Base-by-base conservation (phyloP, 83 land plant species). In the Picea abies region DNA sequence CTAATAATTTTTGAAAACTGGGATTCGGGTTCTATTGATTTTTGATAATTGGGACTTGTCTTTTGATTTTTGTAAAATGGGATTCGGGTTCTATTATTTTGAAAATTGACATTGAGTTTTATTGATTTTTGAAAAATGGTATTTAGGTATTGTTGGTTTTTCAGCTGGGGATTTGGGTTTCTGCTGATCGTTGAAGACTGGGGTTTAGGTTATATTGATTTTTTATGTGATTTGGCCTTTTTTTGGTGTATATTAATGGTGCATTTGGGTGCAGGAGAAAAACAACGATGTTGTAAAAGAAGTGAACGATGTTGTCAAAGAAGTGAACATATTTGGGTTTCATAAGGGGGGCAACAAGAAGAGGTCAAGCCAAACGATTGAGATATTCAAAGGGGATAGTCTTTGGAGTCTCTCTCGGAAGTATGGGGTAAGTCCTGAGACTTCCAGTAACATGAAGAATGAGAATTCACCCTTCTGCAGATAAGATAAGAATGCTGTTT, bases 321-420 rank as follows among this genome's bases (percentile, higher is more conserved):
- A 70, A 70, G 73, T 41, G 39, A 20, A 20, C 44, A 70, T 16
- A 37, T 70, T 35, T 17, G 77, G 77, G 25, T 73, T 41, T 73
- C 41, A 41, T 25, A 73, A 39, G 25, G 77, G 77, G 12, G 25
- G 77, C 26, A 44, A 49, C 56, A 73, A 73, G 56, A 73, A 73
- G 77, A 73, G 0, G 52, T 49, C 77, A 0, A 19, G 9, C 56
- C 77, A 73, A 73, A 73, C 77, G 4, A 73, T 73, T 73, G 77
- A 73, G 22, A 9, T 73, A 73, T 44, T 73, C 56, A 41, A 41
- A 73, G 77, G 77, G 22, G 77, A 73, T 11, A 44, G 58, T 20
- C 77, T 73, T 3, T 73, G 77, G 77, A 23, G 77, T 73, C 25
- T 73, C n/a, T 73, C 77, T 41, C 77, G n/a, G 77, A 73, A 73